Evolutionary conservation across 2,329 filamentous ascomycete species (phyloP).

Genomic region (Phaeophleospora eucalypticola): DNA sequence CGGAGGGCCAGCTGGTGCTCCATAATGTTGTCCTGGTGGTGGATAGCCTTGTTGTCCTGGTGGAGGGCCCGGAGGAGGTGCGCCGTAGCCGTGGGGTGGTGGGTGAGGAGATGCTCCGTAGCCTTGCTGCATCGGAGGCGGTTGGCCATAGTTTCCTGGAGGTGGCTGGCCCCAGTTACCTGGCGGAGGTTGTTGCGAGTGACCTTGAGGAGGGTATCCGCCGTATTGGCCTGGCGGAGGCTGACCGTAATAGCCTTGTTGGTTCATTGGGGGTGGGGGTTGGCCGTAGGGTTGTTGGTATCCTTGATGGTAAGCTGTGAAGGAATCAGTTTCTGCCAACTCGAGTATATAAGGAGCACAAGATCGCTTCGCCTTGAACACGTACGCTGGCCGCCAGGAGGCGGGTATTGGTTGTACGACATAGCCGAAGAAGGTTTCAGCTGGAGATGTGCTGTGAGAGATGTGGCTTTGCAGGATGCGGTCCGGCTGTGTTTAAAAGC

Average conservation of each 20-base stretch:
- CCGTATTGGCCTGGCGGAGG: slow-evolving; percentile 13
- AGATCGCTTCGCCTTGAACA: too few species aligned
- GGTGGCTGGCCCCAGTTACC: slow-evolving; percentile 19
- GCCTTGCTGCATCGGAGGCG: slow-evolving; percentile 9
- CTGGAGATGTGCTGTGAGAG: background rate
- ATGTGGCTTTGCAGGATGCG: background rate
- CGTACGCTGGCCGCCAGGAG: slow-evolving; percentile 6
- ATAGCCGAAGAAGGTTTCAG: slow-evolving; percentile 6
- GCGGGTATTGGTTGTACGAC: slow-evolving; percentile 16
- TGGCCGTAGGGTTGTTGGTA: slow-evolving; percentile 12
- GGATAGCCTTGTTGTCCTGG: slow-evolving; percentile 12
- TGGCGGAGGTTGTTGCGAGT: slow-evolving; percentile 17
- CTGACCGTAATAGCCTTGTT: slow-evolving; percentile 13
- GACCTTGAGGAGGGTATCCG: slow-evolving; percentile 9
- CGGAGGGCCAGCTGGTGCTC: slow-evolving; percentile 42
- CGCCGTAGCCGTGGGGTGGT: slow-evolving; percentile 16
- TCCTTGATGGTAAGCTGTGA: slow-evolving; percentile 12
- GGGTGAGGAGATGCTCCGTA: slow-evolving; percentile 11
- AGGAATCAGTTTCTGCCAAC: slow-evolving; percentile 8
- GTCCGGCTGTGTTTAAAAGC: background rate
- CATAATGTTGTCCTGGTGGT: slow-evolving; percentile 7
- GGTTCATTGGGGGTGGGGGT: slow-evolving; percentile 14
- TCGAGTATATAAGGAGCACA: too few species aligned
- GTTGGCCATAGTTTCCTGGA: slow-evolving; percentile 10
- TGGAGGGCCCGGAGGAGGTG: slow-evolving; percentile 17